Percentiles rank a stretch among this genome's conserved stretches.
phyloP scores from a whole-genome alignment of 257 asterid genomes.

The Solanum neorickii region DNA sequence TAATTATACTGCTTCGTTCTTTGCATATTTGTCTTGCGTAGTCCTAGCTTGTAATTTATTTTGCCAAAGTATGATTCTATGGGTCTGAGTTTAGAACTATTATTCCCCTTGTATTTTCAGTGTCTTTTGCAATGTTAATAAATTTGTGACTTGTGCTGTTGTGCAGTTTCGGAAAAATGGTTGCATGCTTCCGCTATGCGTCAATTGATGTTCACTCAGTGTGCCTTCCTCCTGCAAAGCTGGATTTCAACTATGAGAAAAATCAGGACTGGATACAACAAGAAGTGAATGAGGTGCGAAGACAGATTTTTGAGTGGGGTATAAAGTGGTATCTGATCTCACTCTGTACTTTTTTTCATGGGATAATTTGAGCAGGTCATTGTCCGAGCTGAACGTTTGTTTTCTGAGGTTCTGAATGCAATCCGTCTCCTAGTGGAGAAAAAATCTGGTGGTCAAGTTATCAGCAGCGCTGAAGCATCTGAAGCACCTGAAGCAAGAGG shows the following conservation, averaged over 20 bases:
- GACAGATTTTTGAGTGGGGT: background rate
- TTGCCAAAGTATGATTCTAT: background rate
- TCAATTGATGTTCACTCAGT: slow-evolving; percentile 94
- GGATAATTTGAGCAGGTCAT: slow-evolving; percentile 39
- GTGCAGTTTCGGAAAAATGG: slow-evolving; percentile 88
- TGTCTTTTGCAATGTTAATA: background rate
- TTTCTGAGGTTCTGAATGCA: slow-evolving; percentile 68
- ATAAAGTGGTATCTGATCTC: background rate
- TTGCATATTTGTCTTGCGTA: background rate
- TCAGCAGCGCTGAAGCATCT: slow-evolving; percentile 17
- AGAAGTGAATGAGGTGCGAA: slow-evolving; percentile 64
- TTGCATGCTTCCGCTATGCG: slow-evolving; percentile 99
- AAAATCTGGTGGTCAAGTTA: slow-evolving; percentile 18
- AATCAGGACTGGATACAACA: slow-evolving; percentile 74
- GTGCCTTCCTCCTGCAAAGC: slow-evolving; percentile 78
- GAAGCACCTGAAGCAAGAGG: slow-evolving; percentile 43
- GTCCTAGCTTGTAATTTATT: background rate
- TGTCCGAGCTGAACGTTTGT: slow-evolving; percentile 70
- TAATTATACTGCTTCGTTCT: background rate
- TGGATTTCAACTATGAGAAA: slow-evolving; percentile 64
- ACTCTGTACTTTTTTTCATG: background rate
- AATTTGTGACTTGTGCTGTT: slow-evolving; percentile 25
- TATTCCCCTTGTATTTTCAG: background rate
- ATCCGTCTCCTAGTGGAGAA: slow-evolving; percentile 42
- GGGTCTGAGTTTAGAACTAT: background rate